Conservation (phyloP, 179 eudicot species). For the Patellifolia procumbens region DNA sequence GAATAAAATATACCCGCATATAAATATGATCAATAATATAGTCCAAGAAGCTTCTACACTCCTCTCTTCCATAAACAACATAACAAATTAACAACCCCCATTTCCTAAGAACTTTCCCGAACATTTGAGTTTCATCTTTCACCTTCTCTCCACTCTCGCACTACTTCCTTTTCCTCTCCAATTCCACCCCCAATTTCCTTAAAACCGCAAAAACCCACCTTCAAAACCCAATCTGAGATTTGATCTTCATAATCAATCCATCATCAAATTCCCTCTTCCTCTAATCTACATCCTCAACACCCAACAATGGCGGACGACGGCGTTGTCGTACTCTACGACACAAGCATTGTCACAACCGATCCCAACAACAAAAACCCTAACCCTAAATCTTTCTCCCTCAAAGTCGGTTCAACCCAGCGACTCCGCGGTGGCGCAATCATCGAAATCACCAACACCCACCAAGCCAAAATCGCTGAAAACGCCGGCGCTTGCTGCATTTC, state of each 20-base stretch:
- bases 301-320: conserved; percentile 62
- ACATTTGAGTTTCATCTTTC: conserved; percentile 15
- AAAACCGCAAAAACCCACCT: background rate
- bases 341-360: conserved; percentile 52
- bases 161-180: background rate
- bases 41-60: conserved; percentile 31
- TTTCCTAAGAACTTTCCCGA: conserved; percentile 36
- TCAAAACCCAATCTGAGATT: background rate
- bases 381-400: conserved; percentile 57
- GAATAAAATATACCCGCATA: too few species aligned
- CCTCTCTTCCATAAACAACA: background rate
- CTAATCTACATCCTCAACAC: conserved; percentile 6
- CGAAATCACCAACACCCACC: conserved; percentile 49
- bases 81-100: background rate
- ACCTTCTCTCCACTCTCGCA: conserved; percentile 2
- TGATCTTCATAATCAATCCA: too few species aligned
- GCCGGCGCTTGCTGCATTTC: conserved; percentile 76
- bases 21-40: too few species aligned
- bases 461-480: conserved; percentile 82
- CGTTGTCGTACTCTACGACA: conserved; percentile 76
- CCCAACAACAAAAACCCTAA: conserved; percentile 40
- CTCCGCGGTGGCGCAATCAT: conserved; percentile 76
- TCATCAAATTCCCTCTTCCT: conserved; percentile 7
- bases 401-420: conserved; percentile 62
- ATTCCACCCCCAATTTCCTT: conserved; percentile 1